phyloP scores from a whole-genome alignment of 495 filamentous ascomycete genomes.

The Emericellopsis terricola region DNA sequence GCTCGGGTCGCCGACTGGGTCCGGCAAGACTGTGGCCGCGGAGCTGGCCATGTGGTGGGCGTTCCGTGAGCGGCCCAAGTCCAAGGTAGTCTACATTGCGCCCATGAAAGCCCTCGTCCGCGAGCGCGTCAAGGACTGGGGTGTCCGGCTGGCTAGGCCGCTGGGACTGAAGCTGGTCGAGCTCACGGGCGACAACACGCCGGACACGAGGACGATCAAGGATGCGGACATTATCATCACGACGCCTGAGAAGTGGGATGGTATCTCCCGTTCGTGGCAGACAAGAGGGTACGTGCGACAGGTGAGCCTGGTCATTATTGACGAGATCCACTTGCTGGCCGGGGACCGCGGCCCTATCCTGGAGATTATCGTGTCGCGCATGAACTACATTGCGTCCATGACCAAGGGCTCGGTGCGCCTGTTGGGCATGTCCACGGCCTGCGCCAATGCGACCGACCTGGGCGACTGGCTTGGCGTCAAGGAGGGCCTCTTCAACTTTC shows the following conservation, averaged over 20 bases:
- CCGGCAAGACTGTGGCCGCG: slow-evolving; percentile 89
- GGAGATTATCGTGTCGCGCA: slow-evolving; percentile 96
- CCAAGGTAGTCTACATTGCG: slow-evolving; percentile 97
- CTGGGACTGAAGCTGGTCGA: slow-evolving; percentile 89
- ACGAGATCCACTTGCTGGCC: slow-evolving; percentile 93
- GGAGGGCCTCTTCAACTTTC: slow-evolving; percentile 92
- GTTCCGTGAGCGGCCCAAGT: slow-evolving; percentile 86
- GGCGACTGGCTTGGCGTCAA: slow-evolving; percentile 97
- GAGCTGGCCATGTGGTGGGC: slow-evolving; percentile 99
- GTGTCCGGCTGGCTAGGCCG: slow-evolving; percentile 58
- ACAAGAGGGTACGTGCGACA: slow-evolving; percentile 89
- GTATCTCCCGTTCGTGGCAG: slow-evolving; percentile 96
- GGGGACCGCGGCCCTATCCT: slow-evolving; percentile 93
- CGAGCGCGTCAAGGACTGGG: slow-evolving; percentile 93
- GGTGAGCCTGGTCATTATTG: slow-evolving; percentile 93
- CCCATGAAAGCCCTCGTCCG: slow-evolving; percentile 98
- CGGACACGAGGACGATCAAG: slow-evolving; percentile 83
- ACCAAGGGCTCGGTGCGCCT: slow-evolving; percentile 73
- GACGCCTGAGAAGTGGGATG: slow-evolving; percentile 98
- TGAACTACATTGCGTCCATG: slow-evolving; percentile 98
- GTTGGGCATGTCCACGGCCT: slow-evolving; percentile 96
- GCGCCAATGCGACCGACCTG: slow-evolving; percentile 85
- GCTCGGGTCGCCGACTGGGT: slow-evolving; percentile 91
- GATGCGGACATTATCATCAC: slow-evolving; percentile 97
- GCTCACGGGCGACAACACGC: slow-evolving; percentile 94